Percentiles rank a stretch among this genome's conserved stretches.
These are phyloP conservation scores for Debaryomyces nepalensis DNA, from an alignment of 1,139 yeast genomes.

Conservation along the genomic window DNA sequence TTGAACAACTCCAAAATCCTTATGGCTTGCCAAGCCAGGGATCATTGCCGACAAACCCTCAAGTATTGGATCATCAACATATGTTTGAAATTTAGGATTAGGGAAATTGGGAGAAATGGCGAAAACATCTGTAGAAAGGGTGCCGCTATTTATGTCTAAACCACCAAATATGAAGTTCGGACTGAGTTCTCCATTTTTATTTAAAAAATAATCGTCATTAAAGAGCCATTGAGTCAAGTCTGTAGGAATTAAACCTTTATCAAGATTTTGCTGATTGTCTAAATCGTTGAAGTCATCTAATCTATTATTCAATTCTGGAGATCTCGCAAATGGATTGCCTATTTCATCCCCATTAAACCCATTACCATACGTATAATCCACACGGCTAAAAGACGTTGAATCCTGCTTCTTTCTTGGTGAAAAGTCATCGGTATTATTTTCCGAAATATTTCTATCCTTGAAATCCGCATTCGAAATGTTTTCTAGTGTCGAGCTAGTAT, in stretches of 20 bases:
- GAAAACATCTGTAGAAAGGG: constrained; percentile 33
- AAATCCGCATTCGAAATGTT: constrained; percentile 5
- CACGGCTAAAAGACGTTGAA: background rate
- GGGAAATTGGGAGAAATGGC: constrained; percentile 14
- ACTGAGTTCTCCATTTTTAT: constrained; percentile 8
- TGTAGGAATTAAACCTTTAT: background rate
- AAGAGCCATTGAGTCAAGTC: constrained; percentile 10
- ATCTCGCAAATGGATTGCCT: background rate
- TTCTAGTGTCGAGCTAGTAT: background rate
- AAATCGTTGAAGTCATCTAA: too few species aligned
- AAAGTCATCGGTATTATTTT: background rate
- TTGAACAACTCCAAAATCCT: constrained; percentile 10
- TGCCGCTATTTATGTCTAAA: constrained; percentile 27
- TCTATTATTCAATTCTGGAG: background rate
- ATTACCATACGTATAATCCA: background rate
- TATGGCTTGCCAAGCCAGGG: constrained; percentile 4
- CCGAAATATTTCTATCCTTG: background rate
- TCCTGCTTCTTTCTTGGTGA: background rate
- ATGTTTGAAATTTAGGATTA: constrained; percentile 10
- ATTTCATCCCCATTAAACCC: background rate
- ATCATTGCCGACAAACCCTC: constrained; percentile 5
- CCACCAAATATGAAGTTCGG: constrained; percentile 21
- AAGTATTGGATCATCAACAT: constrained; percentile 3
- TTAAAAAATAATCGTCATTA: constrained; percentile 4
- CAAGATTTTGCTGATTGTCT: too few species aligned